phyloP scores from a whole-genome alignment of 169 alveolate genomes.

The Perkinsus chesapeaki region DNA sequence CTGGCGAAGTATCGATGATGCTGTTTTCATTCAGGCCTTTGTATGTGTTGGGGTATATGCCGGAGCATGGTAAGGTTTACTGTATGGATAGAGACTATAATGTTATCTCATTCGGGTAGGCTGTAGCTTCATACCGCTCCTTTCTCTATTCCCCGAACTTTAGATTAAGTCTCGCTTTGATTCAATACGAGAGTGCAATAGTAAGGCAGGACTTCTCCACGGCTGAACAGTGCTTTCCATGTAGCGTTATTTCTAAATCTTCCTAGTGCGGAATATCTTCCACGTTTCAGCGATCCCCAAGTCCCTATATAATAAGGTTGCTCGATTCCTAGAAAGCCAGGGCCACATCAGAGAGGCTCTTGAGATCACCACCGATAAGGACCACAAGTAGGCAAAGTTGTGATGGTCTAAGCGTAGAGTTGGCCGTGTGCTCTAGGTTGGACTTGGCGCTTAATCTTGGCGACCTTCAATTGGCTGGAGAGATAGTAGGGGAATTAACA shows the following conservation, averaged over 20 bases:
- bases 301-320: background rate
- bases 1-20: background rate
- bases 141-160: background rate
- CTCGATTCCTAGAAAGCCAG: background rate
- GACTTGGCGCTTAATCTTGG: background rate
- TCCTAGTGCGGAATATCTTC: background rate
- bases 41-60: slow-evolving; percentile 59
- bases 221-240: background rate
- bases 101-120: slow-evolving; percentile 36
- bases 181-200: background rate
- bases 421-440: background rate
- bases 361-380: background rate
- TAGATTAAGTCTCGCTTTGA: background rate
- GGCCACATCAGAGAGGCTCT: background rate
- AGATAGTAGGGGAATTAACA: background rate
- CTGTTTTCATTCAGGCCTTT: slow-evolving; percentile 1
- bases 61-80: slow-evolving; percentile 54
- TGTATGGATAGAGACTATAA: slow-evolving; percentile 50
- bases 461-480: background rate
- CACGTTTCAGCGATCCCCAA: background rate
- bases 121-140: background rate
- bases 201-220: background rate
- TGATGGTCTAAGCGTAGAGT: background rate
- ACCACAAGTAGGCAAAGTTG: background rate
- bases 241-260: background rate